A percentile compares a stretch with the other conserved stretches of the same genome.
Evolutionary conservation across 768 basidiomycete species (phyloP).

Genomic region (Leccinum incarnatum): DNA sequence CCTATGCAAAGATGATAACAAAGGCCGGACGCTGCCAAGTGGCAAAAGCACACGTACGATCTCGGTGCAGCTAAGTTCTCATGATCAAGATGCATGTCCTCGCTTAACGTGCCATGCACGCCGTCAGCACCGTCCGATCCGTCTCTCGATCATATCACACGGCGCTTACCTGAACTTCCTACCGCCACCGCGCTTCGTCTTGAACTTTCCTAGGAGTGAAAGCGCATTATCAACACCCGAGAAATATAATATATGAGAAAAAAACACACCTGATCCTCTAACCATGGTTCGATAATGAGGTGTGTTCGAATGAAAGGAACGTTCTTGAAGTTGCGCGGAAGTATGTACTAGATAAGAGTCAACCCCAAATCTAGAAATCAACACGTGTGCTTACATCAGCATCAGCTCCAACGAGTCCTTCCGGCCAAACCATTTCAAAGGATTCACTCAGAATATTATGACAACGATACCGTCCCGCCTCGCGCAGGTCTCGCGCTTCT

Average conservation of each 20-base stretch:
- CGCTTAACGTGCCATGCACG: constrained; percentile 36
- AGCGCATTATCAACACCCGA: background rate
- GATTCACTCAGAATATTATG: constrained; percentile 36
- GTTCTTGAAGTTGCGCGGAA: background rate
- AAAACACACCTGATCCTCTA: constrained; percentile 29
- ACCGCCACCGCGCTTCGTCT: constrained; percentile 85
- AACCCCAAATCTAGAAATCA: constrained; percentile 10
- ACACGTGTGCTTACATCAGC: constrained; percentile 18
- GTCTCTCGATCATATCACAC: constrained; percentile 1
- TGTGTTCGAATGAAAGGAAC: background rate
- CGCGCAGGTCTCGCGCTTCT: constrained; percentile 65
- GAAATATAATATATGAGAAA: background rate
- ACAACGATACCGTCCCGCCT: constrained; percentile 90
- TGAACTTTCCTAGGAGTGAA: constrained; percentile 62
- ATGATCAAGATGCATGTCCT: constrained; percentile 56
- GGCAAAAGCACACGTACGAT: constrained; percentile 37
- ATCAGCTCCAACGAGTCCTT: constrained; percentile 1
- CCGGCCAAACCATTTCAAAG: background rate
- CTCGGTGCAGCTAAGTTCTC: constrained; percentile 52
- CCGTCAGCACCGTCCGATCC: constrained; percentile 10
- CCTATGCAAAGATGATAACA: constrained; percentile 8
- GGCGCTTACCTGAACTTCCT: constrained; percentile 69
- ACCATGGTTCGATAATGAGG: constrained; percentile 24
- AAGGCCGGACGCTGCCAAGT: constrained; percentile 13
- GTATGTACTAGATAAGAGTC: constrained; percentile 24